Evolutionary conservation across 2,329 filamentous ascomycete genomes (phyloP).

Genomic region (Dothistroma septosporum): DNA sequence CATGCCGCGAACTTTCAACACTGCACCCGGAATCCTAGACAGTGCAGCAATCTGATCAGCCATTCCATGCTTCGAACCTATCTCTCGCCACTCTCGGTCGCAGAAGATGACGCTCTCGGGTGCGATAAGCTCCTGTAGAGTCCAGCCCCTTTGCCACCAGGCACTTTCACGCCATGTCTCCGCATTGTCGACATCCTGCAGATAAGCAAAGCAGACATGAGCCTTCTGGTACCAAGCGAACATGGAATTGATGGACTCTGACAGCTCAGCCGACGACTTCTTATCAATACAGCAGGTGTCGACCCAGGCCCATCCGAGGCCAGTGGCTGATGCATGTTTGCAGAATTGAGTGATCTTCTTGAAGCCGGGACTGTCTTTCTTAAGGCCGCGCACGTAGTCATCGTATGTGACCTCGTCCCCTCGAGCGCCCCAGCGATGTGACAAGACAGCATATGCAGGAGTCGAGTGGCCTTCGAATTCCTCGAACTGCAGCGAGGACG

Average conservation of each 20-base stretch:
- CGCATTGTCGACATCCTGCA: constrained; percentile 16
- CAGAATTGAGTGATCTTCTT: constrained; percentile 11
- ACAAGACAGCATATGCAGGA: constrained; percentile 14
- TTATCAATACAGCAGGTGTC: constrained; percentile 20
- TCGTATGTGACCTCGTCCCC: constrained; percentile 9
- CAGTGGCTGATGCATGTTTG: constrained; percentile 1
- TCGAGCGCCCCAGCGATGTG: constrained; percentile 12
- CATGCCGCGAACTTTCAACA: neutral
- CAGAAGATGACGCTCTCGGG: neutral
- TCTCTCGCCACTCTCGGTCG: neutral
- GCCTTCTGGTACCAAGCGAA: constrained; percentile 20
- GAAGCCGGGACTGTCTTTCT: constrained; percentile 6
- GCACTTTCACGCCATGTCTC: neutral
- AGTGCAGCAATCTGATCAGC: neutral
- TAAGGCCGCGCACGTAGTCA: constrained; percentile 1
- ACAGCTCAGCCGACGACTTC: constrained; percentile 13
- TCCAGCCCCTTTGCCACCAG: neutral
- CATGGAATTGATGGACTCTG: constrained; percentile 22
- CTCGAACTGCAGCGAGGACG: neutral
- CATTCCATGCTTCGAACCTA: neutral
- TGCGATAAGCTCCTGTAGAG: neutral
- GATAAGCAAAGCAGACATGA: constrained; percentile 17
- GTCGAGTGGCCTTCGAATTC: neutral
- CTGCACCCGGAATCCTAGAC: neutral
- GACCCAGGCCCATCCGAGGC: constrained; percentile 10